Conservation (phyloP, 1,284 basidiomycete genomes). For the Crucibulum cyathiforme region DNA sequence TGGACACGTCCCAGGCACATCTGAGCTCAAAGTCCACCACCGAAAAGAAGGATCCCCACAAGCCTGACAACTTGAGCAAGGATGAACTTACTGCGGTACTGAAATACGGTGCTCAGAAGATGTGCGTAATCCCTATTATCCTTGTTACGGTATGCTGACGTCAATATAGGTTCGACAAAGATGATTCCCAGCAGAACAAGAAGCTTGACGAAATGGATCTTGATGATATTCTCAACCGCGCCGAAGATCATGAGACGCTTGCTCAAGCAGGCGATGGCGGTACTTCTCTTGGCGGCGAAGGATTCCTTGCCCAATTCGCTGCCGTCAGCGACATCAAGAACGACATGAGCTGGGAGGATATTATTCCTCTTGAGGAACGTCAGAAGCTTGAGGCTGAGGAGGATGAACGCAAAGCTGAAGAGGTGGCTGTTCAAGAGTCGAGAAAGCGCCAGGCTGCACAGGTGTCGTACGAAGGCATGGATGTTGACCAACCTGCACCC, state of each 20-base stretch:
- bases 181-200: constrained; percentile 90
- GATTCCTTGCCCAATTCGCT: constrained; percentile 95
- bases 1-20: constrained; percentile 98
- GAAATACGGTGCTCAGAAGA: constrained; percentile 98
- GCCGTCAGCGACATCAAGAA: constrained; percentile 98
- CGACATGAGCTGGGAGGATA: constrained; percentile 99
- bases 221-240: constrained; percentile 96
- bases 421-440: constrained; percentile 66
- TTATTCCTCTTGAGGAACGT: constrained; percentile 94
- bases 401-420: constrained; percentile 73
- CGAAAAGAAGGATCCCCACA: constrained; percentile 75
- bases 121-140: constrained; percentile 57
- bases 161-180: constrained; percentile 87
- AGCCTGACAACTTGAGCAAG: constrained; percentile 92
- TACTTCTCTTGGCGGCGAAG: constrained; percentile 93
- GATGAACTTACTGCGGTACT: constrained; percentile 98
- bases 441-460: constrained; percentile 87
- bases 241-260: constrained; percentile 97
- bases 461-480: constrained; percentile 92
- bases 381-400: constrained; percentile 87
- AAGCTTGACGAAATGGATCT: constrained; percentile 99
- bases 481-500: constrained; percentile 75
- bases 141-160: constrained; percentile 13
- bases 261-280: constrained; percentile 79
- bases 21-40: constrained; percentile 77